These are phyloP conservation scores for Phytophthora ohioensis DNA, from an alignment of 352 stramenopile genomes.

Conservation along the genomic window DNA sequence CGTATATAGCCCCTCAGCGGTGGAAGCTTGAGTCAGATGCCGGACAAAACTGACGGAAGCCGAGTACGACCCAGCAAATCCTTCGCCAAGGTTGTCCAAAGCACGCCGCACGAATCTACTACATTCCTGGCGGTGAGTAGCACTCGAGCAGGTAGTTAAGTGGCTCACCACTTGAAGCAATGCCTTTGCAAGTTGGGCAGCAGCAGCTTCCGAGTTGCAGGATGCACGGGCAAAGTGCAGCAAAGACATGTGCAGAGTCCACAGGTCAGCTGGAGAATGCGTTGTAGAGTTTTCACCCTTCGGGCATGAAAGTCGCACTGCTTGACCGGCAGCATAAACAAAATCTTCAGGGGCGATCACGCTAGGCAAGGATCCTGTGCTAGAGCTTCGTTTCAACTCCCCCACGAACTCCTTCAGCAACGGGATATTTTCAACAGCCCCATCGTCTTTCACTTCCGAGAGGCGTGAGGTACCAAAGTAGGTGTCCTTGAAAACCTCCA, in stretches of 20 bases:
- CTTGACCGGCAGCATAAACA: conserved; percentile 34
- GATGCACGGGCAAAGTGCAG: conserved; percentile 56
- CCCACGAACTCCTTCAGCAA: conserved; percentile 21
- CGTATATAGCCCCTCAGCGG: conserved; percentile 24
- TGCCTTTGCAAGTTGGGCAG: conserved; percentile 45
- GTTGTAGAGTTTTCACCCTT: neutral
- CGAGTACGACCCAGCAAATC: conserved; percentile 44
- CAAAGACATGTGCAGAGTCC: conserved; percentile 56
- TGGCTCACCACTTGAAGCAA: conserved; percentile 60
- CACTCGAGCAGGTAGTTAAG: conserved; percentile 43
- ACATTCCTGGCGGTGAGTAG: conserved; percentile 53
- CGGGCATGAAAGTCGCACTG: conserved; percentile 21
- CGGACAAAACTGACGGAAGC: conserved; percentile 48
- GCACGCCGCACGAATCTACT: conserved; percentile 54
- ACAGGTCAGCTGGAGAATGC: conserved; percentile 39
- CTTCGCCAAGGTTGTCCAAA: conserved; percentile 48
- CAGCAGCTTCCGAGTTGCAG: conserved; percentile 54
- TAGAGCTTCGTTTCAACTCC: conserved; percentile 36
- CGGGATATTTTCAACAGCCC: neutral
- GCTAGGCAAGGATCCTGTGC: conserved; percentile 18
- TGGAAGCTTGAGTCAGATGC: conserved; percentile 40
- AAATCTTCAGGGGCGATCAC: conserved; percentile 36
- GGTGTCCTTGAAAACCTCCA: conserved; percentile 28
- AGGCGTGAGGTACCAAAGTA: conserved; percentile 21
- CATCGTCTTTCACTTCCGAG: neutral